Evolutionary conservation across 108 stramenopile genomes (phyloP).

Genomic region (Nitzschia putrida): DNA sequence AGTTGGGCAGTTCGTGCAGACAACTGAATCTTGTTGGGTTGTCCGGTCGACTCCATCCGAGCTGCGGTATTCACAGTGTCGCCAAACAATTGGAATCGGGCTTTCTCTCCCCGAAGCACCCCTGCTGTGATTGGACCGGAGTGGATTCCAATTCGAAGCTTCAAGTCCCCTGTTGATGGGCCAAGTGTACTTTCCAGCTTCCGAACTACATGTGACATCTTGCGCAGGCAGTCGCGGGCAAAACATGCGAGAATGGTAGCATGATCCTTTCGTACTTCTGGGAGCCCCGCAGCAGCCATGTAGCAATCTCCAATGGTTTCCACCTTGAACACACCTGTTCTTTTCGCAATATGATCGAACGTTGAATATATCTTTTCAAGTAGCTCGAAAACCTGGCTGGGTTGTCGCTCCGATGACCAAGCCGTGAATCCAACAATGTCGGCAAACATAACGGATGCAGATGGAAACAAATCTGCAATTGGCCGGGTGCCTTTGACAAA

Average conservation of each 20-base stretch:
- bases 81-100: constrained; percentile 48
- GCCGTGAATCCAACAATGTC: constrained; percentile 59
- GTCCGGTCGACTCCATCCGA: constrained; percentile 62
- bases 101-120: constrained; percentile 19
- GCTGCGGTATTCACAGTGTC: constrained; percentile 64
- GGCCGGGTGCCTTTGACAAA: background rate
- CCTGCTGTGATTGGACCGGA: constrained; percentile 13
- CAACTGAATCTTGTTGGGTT: constrained; percentile 50
- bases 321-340: constrained; percentile 26
- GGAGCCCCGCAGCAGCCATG: constrained; percentile 15
- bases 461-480: constrained; percentile 11
- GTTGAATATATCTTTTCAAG: constrained; percentile 22
- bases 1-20: constrained; percentile 51
- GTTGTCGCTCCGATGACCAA: constrained; percentile 36
- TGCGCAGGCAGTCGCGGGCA: constrained; percentile 15
- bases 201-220: constrained; percentile 9
- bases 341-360: constrained; percentile 51
- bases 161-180: constrained; percentile 5
- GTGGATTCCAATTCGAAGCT: constrained; percentile 14
- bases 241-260: constrained; percentile 16
- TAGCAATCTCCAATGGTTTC: constrained; percentile 33
- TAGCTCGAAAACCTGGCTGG: constrained; percentile 46
- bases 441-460: constrained; percentile 12
- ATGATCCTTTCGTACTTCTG: constrained; percentile 19
- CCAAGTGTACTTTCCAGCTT: constrained; percentile 15